Conservation (phyloP, 2,329 filamentous ascomycete species). For the Leptoxyphium fumago region DNA sequence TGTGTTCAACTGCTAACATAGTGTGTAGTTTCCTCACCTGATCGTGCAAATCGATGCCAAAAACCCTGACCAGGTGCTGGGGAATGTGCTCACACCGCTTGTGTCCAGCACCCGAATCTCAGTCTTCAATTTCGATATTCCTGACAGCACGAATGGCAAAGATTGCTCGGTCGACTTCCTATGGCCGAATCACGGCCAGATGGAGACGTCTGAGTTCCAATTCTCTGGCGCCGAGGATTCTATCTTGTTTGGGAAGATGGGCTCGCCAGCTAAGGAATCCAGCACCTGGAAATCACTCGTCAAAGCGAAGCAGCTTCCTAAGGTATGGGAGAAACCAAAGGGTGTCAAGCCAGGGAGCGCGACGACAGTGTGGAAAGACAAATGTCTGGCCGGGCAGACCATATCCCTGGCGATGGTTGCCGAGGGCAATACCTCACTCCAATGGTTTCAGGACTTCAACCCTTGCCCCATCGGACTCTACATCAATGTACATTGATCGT, state of each 20-base stretch:
- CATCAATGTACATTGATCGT: neutral
- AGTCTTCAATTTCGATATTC: conserved; percentile 58
- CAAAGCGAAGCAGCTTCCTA: neutral
- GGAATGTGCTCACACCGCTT: conserved; percentile 41
- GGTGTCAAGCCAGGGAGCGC: conserved; percentile 34
- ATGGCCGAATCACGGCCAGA: conserved; percentile 41
- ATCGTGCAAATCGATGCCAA: conserved; percentile 46
- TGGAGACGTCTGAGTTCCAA: conserved; percentile 45
- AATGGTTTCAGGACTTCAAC: conserved; percentile 53
- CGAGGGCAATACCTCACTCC: conserved; percentile 35
- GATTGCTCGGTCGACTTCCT: conserved; percentile 52
- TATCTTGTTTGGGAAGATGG: conserved; percentile 25
- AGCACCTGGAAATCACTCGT: neutral
- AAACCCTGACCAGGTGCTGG: conserved; percentile 36
- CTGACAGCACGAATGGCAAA: conserved; percentile 37
- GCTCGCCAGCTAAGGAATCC: conserved; percentile 25
- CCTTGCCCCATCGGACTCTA: conserved; percentile 12
- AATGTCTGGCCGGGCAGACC: conserved; percentile 39
- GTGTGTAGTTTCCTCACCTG: conserved; percentile 39
- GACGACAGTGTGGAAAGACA: conserved; percentile 38
- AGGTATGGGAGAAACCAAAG: neutral
- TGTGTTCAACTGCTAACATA: too few species aligned
- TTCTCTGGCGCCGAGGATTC: conserved; percentile 24
- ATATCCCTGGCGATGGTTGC: conserved; percentile 39
- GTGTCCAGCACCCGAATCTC: conserved; percentile 38